These are phyloP conservation scores for Colletotrichum euphorbiae DNA, from an alignment of 2,329 filamentous ascomycete species.

Conservation along the genomic window DNA sequence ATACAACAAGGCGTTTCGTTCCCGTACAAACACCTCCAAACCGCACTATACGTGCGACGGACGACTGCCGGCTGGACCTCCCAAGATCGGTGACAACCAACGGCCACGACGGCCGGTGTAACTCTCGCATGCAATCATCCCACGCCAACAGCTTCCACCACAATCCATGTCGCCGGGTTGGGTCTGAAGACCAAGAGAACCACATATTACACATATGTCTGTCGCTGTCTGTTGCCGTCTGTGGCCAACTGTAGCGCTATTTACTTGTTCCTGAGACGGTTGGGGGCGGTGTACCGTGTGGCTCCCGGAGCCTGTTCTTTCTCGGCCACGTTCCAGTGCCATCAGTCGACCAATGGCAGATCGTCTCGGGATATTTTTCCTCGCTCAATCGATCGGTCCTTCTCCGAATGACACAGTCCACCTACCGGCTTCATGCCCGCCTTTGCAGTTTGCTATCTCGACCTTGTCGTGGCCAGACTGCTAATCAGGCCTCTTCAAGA, in stretches of 20 bases:
- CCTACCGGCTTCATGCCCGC: conserved; percentile 28
- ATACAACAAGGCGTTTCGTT: conserved; percentile 17
- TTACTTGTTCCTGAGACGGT: conserved; percentile 25
- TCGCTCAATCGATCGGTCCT: conserved; percentile 39
- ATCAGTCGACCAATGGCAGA: conserved; percentile 20
- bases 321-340: conserved; percentile 28
- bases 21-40: conserved; percentile 1
- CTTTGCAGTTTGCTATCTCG: neutral
- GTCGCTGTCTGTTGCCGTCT: conserved; percentile 11
- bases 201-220: conserved; percentile 11
- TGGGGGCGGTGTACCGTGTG: conserved; percentile 25
- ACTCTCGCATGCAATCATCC: conserved; percentile 12
- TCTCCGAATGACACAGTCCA: conserved; percentile 21
- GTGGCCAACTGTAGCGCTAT: neutral
- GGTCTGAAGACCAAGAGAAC: conserved; percentile 1
- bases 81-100: conserved; percentile 33
- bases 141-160: conserved; percentile 16
- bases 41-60: conserved; percentile 13
- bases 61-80: conserved; percentile 14
- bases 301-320: conserved; percentile 20
- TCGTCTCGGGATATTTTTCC: conserved; percentile 27
- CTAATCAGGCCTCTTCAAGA: neutral
- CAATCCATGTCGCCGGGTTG: conserved; percentile 18
- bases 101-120: conserved; percentile 28
- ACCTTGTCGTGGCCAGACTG: neutral